phyloP scores from a whole-genome alignment of 768 basidiomycete species.

The Mycena vitilis region DNA sequence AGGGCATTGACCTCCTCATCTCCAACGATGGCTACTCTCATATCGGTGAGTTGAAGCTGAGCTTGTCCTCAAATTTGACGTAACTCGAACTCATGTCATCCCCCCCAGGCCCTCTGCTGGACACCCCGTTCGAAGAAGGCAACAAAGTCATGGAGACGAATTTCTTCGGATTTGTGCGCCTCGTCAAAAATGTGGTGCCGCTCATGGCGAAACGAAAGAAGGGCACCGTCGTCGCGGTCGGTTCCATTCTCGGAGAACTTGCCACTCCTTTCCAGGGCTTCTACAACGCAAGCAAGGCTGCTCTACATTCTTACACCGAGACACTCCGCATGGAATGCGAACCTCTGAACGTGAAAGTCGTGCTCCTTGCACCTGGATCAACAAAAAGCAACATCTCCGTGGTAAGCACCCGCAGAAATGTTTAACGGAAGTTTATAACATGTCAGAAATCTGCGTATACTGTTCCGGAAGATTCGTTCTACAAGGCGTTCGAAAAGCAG shows the following conservation, averaged over 20 bases:
- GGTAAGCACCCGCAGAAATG: conserved; percentile 6
- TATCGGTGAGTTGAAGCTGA: conserved; percentile 40
- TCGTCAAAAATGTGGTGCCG: conserved; percentile 44
- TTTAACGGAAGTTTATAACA: background rate
- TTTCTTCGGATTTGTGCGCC: conserved; percentile 42
- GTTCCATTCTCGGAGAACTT: conserved; percentile 44
- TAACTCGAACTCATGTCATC: background rate
- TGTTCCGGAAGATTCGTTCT: conserved; percentile 24
- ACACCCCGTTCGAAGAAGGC: conserved; percentile 40
- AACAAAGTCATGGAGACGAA: conserved; percentile 42
- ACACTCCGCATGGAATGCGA: conserved; percentile 46
- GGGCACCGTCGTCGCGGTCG: conserved; percentile 46
- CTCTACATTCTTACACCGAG: conserved; percentile 44
- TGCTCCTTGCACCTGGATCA: conserved; percentile 44
- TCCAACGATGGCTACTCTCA: conserved; percentile 61
- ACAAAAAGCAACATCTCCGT: conserved; percentile 37
- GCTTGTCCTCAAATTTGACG: background rate
- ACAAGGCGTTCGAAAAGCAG: conserved; percentile 24
- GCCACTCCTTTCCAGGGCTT: conserved; percentile 46
- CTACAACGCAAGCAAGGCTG: conserved; percentile 47
- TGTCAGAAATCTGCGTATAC: conserved; percentile 29
- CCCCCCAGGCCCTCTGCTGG: conserved; percentile 41
- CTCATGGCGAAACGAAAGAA: conserved; percentile 44
- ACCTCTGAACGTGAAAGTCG: conserved; percentile 44
- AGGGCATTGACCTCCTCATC: conserved; percentile 62